phyloP scores from a whole-genome alignment of 2,329 filamentous ascomycete genomes.

The Torrubiella hemipterigena region DNA sequence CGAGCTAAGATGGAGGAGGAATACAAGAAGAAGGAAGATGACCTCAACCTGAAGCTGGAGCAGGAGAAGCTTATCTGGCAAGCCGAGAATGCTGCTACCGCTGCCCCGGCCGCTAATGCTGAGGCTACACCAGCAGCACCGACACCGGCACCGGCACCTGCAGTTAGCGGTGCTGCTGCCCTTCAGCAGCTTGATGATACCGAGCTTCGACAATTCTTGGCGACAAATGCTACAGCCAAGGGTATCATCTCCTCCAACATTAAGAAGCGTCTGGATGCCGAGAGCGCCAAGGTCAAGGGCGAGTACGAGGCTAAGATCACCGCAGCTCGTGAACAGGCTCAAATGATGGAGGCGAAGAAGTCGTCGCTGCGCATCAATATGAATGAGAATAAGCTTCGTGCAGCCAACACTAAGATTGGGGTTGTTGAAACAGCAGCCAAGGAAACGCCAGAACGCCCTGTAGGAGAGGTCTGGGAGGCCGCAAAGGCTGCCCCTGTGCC shows the following conservation, averaged over 20 bases:
- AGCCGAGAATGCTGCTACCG: slow-evolving; percentile 31
- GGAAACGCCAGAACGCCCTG: slow-evolving; percentile 76
- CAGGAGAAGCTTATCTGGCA: slow-evolving; percentile 53
- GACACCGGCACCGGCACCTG: slow-evolving; percentile 16
- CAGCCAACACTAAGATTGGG: slow-evolving; percentile 57
- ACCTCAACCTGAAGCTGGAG: slow-evolving; percentile 44
- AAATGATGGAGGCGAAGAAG: slow-evolving; percentile 65
- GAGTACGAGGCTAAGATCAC: slow-evolving; percentile 41
- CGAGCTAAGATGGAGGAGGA: slow-evolving; percentile 39
- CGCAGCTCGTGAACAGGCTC: slow-evolving; percentile 48
- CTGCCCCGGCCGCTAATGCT: background rate
- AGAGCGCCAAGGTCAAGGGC: slow-evolving; percentile 48
- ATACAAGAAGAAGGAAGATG: slow-evolving; percentile 40
- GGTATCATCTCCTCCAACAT: slow-evolving; percentile 49
- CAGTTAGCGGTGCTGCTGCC: slow-evolving; percentile 22
- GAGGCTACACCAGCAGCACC: slow-evolving; percentile 7
- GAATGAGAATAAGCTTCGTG: slow-evolving; percentile 56
- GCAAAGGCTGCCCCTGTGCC: slow-evolving; percentile 43
- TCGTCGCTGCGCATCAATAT: slow-evolving; percentile 65
- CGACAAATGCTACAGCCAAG: slow-evolving; percentile 44
- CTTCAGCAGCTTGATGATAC: slow-evolving; percentile 39
- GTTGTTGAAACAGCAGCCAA: slow-evolving; percentile 70
- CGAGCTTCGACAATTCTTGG: slow-evolving; percentile 43
- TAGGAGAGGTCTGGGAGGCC: slow-evolving; percentile 76
- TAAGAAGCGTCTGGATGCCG: slow-evolving; percentile 55